Evolutionary conservation across 2,329 filamentous ascomycete genomes (phyloP).

Genomic region (Triangularia setosa): DNA sequence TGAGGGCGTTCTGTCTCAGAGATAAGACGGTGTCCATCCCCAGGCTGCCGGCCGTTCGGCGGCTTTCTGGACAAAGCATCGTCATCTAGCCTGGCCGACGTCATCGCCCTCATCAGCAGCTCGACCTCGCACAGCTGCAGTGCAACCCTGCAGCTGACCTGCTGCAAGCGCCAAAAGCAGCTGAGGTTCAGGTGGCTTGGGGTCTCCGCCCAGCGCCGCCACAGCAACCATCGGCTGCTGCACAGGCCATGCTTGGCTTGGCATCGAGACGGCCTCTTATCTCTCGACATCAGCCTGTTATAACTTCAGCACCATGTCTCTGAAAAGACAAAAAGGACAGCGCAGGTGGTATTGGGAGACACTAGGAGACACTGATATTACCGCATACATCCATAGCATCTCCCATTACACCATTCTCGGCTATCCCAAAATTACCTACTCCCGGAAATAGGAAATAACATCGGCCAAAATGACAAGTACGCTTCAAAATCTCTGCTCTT

Average conservation of each 20-base stretch:
- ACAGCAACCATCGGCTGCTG: background rate
- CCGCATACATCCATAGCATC: no score
- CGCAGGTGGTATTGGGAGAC: background rate
- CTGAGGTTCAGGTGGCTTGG: slow-evolving; percentile 1
- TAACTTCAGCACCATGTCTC: background rate
- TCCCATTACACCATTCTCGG: background rate
- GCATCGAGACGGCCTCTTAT: background rate
- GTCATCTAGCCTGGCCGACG: slow-evolving; percentile 17
- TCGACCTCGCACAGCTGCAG: slow-evolving; percentile 9
- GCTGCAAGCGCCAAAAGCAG: background rate
- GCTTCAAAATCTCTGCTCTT: background rate
- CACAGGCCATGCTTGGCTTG: background rate
- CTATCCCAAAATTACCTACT: background rate
- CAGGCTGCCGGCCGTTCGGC: background rate
- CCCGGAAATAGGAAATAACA: background rate
- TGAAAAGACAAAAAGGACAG: background rate
- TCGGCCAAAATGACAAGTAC: background rate
- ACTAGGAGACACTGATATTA: background rate
- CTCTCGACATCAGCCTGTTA: background rate
- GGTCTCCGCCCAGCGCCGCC: background rate
- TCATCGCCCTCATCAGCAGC: slow-evolving; percentile 16
- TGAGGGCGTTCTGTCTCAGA: background rate
- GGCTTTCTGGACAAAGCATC: slow-evolving; percentile 8
- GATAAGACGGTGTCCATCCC: background rate
- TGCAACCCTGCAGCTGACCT: slow-evolving; percentile 5